Percentiles rank a stretch among this genome's conserved stretches.
Evolutionary conservation across 1,139 yeast genomes (phyloP).

Genomic region (Spathaspora sp.): DNA sequence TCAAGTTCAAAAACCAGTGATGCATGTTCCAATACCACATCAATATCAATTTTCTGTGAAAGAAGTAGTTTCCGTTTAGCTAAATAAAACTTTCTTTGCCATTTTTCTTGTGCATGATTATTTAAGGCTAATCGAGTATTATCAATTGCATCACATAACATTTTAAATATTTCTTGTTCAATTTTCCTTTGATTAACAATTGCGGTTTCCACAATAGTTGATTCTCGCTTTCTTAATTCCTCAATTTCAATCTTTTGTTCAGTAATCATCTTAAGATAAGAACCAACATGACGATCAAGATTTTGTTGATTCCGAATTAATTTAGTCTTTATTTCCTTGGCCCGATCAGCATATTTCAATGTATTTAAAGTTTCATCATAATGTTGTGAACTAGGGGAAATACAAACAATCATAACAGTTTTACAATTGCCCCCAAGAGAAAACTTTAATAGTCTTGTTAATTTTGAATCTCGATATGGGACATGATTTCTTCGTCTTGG

Average conservation of each 20-base stretch:
- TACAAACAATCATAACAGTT: slow-evolving; percentile 93
- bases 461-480: slow-evolving; percentile 87
- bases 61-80: slow-evolving; percentile 59
- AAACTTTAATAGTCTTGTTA: slow-evolving; percentile 80
- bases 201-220: slow-evolving; percentile 36
- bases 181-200: slow-evolving; percentile 28
- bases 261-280: slow-evolving; percentile 81
- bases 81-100: slow-evolving; percentile 49
- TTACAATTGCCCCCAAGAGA: slow-evolving; percentile 95
- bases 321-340: slow-evolving; percentile 86
- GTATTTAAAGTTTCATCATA: slow-evolving; percentile 92
- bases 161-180: slow-evolving; percentile 34
- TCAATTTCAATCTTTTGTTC: slow-evolving; percentile 80
- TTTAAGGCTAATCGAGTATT: slow-evolving; percentile 36
- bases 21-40: slow-evolving; percentile 21
- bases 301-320: slow-evolving; percentile 72
- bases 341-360: slow-evolving; percentile 85
- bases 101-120: slow-evolving; percentile 44
- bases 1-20: not conserved
- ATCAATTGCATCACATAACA: slow-evolving; percentile 41
- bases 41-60: slow-evolving; percentile 41
- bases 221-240: slow-evolving; percentile 60
- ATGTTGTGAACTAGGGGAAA: slow-evolving; percentile 81
- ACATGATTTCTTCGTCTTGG: slow-evolving; percentile 67
- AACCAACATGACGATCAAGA: slow-evolving; percentile 82